Percentiles rank a stretch among this genome's conserved stretches.
Evolutionary conservation across 768 basidiomycete genomes (phyloP).

Genomic region (Tricholomella constricta): DNA sequence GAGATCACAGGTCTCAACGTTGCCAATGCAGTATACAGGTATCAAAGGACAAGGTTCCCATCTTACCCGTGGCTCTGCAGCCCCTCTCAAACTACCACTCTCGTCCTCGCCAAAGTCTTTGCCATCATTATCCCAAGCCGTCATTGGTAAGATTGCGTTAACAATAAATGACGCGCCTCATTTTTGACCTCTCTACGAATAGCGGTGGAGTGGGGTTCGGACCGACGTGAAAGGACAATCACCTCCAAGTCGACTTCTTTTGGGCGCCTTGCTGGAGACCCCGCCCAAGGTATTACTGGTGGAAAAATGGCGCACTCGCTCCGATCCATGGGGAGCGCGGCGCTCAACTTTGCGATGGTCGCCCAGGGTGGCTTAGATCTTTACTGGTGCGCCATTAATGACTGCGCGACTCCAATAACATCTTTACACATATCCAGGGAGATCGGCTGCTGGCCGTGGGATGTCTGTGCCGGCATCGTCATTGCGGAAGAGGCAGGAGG

Average conservation of each 20-base stretch:
- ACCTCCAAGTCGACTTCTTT: conserved; percentile 67
- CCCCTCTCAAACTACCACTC: conserved; percentile 65
- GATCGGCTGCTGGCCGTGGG: conserved; percentile 84
- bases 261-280: conserved; percentile 73
- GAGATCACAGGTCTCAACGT: background rate
- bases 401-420: background rate
- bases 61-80: conserved; percentile 51
- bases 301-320: conserved; percentile 88
- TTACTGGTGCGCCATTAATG: conserved; percentile 62
- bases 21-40: conserved; percentile 63
- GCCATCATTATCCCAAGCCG: conserved; percentile 66
- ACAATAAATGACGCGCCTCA: background rate
- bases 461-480: conserved; percentile 89
- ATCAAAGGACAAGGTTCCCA: conserved; percentile 79
- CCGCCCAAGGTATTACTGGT: conserved; percentile 56
- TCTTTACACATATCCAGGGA: conserved; percentile 49
- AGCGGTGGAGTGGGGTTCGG: conserved; percentile 90
- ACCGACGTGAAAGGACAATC: conserved; percentile 58
- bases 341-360: conserved; percentile 80
- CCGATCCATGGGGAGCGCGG: conserved; percentile 81
- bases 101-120: conserved; percentile 59
- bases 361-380: conserved; percentile 88
- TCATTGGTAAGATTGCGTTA: conserved; percentile 53
- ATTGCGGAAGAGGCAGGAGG: conserved; percentile 91
- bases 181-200: conserved; percentile 13